Percentiles rank a stretch among this genome's conserved stretches.
phyloP scores from a whole-genome alignment of 495 filamentous ascomycete genomes.

The Neurospora pannonica region DNA sequence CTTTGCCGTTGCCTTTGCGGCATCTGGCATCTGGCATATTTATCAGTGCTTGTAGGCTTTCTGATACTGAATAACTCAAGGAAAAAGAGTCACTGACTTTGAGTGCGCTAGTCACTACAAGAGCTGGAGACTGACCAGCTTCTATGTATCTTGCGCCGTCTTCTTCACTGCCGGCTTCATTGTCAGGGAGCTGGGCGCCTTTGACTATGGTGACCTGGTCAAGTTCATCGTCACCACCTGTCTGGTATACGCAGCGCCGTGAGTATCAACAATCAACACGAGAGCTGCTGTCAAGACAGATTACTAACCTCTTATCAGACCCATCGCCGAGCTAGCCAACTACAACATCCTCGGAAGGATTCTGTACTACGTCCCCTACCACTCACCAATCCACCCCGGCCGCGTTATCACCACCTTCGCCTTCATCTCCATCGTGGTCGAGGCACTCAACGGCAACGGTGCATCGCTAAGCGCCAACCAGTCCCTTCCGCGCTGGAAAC shows the following conservation, averaged over 20 bases:
- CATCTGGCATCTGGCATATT: conserved; percentile 47
- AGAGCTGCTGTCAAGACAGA: not conserved
- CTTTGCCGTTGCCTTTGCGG: conserved; percentile 54
- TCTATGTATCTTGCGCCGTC: conserved; percentile 28
- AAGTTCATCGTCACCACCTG: conserved; percentile 53
- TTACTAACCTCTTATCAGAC: conserved; percentile 31
- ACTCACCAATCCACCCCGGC: conserved; percentile 68
- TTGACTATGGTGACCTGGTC: conserved; percentile 44
- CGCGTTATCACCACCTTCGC: conserved; percentile 69
- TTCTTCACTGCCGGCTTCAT: conserved; percentile 52
- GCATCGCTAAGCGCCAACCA: conserved; percentile 49
- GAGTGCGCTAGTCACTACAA: conserved; percentile 43
- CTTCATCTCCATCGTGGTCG: conserved; percentile 52
- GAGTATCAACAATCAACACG: conserved; percentile 20
- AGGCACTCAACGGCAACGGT: conserved; percentile 60
- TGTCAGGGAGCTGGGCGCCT: conserved; percentile 46
- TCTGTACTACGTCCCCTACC: conserved; percentile 70
- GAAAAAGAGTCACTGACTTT: conserved; percentile 20
- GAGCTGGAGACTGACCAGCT: conserved; percentile 30
- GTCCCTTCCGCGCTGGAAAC: conserved; percentile 32
- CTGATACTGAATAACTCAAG: not conserved
- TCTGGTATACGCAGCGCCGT: conserved; percentile 57
- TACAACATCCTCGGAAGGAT: conserved; percentile 69
- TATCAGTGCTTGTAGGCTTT: conserved; percentile 53
- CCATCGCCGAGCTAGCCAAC: conserved; percentile 64